Evolutionary conservation across 2,329 filamentous ascomycete genomes (phyloP), one percentile per base, ranked within the genome.

Genomic region (Apiospora phragmitis): DNA sequence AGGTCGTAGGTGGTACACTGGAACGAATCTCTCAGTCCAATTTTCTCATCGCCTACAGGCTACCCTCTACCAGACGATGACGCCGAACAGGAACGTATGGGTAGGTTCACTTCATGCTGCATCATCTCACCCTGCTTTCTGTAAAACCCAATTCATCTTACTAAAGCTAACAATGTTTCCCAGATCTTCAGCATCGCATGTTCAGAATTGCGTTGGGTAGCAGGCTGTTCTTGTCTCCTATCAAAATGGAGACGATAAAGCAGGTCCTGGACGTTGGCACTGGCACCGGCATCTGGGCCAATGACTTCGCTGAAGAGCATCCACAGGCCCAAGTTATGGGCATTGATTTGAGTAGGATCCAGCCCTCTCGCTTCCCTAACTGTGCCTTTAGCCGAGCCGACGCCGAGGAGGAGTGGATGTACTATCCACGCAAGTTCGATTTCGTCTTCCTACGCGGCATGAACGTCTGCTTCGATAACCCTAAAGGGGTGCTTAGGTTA

Each of bases 361-460:
- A 68, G 32, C 67, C 18, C 11, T 21, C 67, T 11, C n/a, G 43
- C 5, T 1, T 69, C 16, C 65, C 29, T 0, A 70, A 72, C 41
- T 69, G 66, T 35, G 5, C 4, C 6, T 72, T 49, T 3, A 47
- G 62, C 43, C 42, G 70, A 8, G 66, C n/a, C 9, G 69, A 70
- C 12, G 65, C 65, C 26, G 51, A 71, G 32, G 65, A 66, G 1
- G 55, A 51, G 32, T 55, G 69, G 69, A 26, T 47, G 55, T 62
- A 62, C 9, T 55, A 47, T 9, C 41, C 35, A 3, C 29, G 32
- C 6, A 51, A 45, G 26, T 70, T 68, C n/a, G 68, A 71, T 32
- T 71, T 70, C 51, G 51, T 71, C 32, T 62, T 67, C 38, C 43
- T 71, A 5, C 68, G 70, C 1, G 43, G 65, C 9, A 55, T 59